phyloP scores from a whole-genome alignment of 805 yeast genomes.

The Millerozyma miso region DNA sequence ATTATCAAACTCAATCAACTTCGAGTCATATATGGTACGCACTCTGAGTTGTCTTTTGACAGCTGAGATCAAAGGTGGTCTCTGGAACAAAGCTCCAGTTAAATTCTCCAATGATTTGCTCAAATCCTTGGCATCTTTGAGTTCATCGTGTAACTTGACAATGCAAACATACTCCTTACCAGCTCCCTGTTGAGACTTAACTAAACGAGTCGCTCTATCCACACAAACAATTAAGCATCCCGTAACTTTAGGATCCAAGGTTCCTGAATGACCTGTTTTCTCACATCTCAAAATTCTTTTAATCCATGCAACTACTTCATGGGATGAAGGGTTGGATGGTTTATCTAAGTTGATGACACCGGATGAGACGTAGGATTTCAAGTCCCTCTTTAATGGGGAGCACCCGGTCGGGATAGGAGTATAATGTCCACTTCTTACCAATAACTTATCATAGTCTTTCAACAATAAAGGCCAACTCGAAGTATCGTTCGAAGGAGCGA shows the following conservation, averaged over 20 bases:
- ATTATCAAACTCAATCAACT: conserved; percentile 92
- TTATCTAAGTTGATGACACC: conserved; percentile 98
- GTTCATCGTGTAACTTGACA: conserved; percentile 89
- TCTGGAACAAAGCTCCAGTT: conserved; percentile 98
- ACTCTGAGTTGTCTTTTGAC: conserved; percentile 99
- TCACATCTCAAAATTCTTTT: conserved; percentile 93
- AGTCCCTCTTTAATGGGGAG: conserved; percentile 90
- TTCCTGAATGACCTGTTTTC: conserved; percentile 99
- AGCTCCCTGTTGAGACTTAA: conserved; percentile 98
- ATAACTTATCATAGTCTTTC: conserved; percentile 88
- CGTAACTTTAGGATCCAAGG: conserved; percentile 97
- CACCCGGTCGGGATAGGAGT: conserved; percentile 96
- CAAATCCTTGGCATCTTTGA: conserved; percentile 85
- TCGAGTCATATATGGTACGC: conserved; percentile 94
- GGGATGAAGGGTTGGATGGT: conserved; percentile 97
- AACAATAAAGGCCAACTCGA: conserved; percentile 93
- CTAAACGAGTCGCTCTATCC: conserved; percentile 96
- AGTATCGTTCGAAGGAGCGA: conserved; percentile 77
- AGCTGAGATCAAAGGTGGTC: conserved; percentile 98
- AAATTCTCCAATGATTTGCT: conserved; percentile 85
- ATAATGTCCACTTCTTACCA: conserved; percentile 95
- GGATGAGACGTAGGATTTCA: conserved; percentile 81
- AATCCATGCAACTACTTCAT: conserved; percentile 99
- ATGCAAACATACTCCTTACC: conserved; percentile 99
- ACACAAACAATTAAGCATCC: conserved; percentile 98